phyloP scores from a whole-genome alignment of 179 eudicot genomes.

The Beta lomatogona region DNA sequence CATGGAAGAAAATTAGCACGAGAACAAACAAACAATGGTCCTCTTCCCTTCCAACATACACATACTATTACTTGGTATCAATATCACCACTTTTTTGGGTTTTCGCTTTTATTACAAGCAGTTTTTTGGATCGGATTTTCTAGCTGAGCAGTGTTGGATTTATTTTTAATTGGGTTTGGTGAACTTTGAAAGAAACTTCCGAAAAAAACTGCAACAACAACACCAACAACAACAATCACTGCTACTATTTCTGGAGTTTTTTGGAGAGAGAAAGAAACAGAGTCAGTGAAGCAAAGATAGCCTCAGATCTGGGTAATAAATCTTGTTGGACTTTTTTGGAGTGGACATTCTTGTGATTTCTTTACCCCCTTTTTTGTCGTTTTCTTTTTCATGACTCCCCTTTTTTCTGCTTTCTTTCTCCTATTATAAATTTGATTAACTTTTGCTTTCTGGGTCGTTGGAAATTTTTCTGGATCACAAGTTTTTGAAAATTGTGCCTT shows the following conservation, averaged over 20 bases:
- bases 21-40: slow-evolving; percentile 12
- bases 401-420: slow-evolving; percentile 9
- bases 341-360: slow-evolving; percentile 44
- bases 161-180: slow-evolving; percentile 26
- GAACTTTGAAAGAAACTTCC: slow-evolving; percentile 26
- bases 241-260: not conserved
- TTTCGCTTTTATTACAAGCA: slow-evolving; percentile 33
- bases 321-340: slow-evolving; percentile 14
- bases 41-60: slow-evolving; percentile 17
- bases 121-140: slow-evolving; percentile 17
- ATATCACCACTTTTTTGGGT: slow-evolving; percentile 12
- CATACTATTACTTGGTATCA: slow-evolving; percentile 16
- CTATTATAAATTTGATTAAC: not conserved
- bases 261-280: slow-evolving; percentile 1
- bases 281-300: slow-evolving; percentile 13
- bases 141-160: not conserved
- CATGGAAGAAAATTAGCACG: slow-evolving; percentile 10
- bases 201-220: not conserved
- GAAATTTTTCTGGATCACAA: slow-evolving; percentile 31
- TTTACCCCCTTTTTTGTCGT: slow-evolving; percentile 20
- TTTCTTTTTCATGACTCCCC: slow-evolving; percentile 34
- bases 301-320: slow-evolving; percentile 50
- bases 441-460: slow-evolving; percentile 34
- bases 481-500: slow-evolving; percentile 6
- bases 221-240: not conserved